A percentile compares a stretch with the other conserved stretches of the same genome.
Evolutionary conservation across 331 rosid genomes (phyloP).

Genomic region (Telfairia occidentalis): DNA sequence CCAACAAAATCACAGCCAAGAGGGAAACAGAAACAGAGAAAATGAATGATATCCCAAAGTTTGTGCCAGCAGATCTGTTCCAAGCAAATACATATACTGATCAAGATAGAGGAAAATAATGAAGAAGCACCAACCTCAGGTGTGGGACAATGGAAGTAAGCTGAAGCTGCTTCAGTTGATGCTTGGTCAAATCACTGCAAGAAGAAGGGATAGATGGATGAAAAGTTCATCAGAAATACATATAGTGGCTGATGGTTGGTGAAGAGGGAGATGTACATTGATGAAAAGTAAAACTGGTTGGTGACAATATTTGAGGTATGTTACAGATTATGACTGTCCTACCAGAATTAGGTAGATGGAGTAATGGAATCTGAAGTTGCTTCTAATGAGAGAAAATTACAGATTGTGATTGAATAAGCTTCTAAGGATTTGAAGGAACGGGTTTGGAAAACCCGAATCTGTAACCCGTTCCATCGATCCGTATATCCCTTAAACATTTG

Average conservation of each 20-base stretch:
- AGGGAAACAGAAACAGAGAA: neutral
- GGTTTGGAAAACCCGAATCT: neutral
- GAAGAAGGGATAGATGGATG: neutral
- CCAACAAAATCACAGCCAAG: neutral
- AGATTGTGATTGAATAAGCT: neutral
- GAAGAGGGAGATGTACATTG: neutral
- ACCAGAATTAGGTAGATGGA: neutral
- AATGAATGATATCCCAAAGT: neutral
- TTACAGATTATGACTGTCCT: neutral
- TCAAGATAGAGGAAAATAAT: neutral
- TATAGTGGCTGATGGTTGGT: neutral
- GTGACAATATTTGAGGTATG: neutral
- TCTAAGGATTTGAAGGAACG: neutral
- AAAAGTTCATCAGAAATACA: neutral
- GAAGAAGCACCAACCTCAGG: neutral
- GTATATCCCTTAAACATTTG: neutral
- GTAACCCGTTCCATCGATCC: neutral
- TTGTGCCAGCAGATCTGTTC: neutral
- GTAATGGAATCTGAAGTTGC: neutral
- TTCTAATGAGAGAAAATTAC: neutral
- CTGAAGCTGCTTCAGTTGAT: neutral
- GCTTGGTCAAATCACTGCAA: neutral
- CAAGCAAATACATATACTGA: neutral
- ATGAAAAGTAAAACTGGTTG: neutral
- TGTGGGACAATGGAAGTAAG: neutral